Base-by-base conservation (phyloP, 768 basidiomycete species). In the Dictyophora rubrovolvata region DNA sequence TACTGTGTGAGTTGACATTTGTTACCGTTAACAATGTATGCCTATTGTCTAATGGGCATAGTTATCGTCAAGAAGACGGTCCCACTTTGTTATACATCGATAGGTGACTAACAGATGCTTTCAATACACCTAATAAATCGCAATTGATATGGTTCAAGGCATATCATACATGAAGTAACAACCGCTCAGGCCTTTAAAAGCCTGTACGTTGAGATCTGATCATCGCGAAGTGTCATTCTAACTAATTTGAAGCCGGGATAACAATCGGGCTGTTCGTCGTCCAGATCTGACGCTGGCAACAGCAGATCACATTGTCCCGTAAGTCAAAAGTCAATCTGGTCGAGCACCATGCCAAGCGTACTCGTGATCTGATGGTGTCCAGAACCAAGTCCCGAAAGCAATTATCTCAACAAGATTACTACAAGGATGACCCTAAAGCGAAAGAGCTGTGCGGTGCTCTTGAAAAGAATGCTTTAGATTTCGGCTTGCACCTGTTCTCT, bases 101-200 rank as follows among this genome's bases (percentile, higher is more conserved):
- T 74, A 78, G 86, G 86, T 85, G 70, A 55, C 74, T 64, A 12
- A 20, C 18, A 42, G 21, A 1, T 17, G 35, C 8, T 5, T 10
- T 18, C 22, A 53, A n/a, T 16, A 22, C 17, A 37, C 21, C 18
- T 8, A 20, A 17, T 42, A 52, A 21, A 55, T 52, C 16, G 11
- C 22, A 22, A 52, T 5, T 23, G 8, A 52, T 54, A 16, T 11
- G 10, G 10, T 28, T 12, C 17, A 21, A 56, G 55, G 36, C 50
- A 49, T 34, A 35, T 55, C 28, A 87, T 95, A 22, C 91, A 93
- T 65, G 91, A 93, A 75, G 91, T 93, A 55, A 93, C 92, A 14
- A 88, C 85, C 58, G 90, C 92, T 47, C 92, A 94, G 70, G 92
- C 92, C 2, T 92, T 92, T 66, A 89, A 90, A 72, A 88, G 89